A percentile compares a stretch with the other conserved stretches of the same genome.
Conservation (phyloP, 2,329 filamentous ascomycete genomes). For the Colletotrichum abscissum region DNA sequence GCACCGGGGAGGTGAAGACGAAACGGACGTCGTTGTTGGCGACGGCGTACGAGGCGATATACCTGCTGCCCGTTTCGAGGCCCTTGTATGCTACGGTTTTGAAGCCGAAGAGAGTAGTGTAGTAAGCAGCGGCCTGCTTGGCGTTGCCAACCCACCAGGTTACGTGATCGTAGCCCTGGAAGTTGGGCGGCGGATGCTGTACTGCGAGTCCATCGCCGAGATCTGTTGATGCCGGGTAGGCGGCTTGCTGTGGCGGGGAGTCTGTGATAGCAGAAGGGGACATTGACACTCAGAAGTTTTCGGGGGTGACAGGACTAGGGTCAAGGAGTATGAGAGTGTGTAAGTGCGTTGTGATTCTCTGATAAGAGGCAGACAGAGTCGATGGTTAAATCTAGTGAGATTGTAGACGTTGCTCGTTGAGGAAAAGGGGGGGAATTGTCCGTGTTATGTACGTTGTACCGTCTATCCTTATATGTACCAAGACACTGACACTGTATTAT, state of each 20-base stretch:
- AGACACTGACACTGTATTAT: neutral
- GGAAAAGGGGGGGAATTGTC: neutral
- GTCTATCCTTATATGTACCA: slow-evolving; percentile 8
- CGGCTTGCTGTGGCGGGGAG: slow-evolving; percentile 57
- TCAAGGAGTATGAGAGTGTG: neutral
- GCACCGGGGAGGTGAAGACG: slow-evolving; percentile 84
- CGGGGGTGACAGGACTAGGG: slow-evolving; percentile 6
- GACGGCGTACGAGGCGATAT: slow-evolving; percentile 86
- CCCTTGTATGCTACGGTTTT: slow-evolving; percentile 84
- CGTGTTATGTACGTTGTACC: neutral
- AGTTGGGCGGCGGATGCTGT: slow-evolving; percentile 63
- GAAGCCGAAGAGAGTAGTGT: slow-evolving; percentile 90
- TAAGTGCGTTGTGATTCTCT: neutral
- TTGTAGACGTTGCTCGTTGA: neutral
- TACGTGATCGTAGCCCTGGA: slow-evolving; percentile 90
- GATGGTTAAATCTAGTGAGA: neutral
- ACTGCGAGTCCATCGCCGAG: slow-evolving; percentile 63
- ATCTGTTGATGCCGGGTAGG: slow-evolving; percentile 51
- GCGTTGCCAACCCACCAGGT: slow-evolving; percentile 98
- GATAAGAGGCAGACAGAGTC: neutral
- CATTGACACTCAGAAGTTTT: slow-evolving; percentile 54
- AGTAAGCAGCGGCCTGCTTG: slow-evolving; percentile 93
- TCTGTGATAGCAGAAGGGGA: slow-evolving; percentile 68
- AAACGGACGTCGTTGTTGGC: slow-evolving; percentile 82
- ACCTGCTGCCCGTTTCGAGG: slow-evolving; percentile 86